Base-by-base conservation (phyloP, 108 stramenopile genomes). In the Cylindrotheca closterium region DNA sequence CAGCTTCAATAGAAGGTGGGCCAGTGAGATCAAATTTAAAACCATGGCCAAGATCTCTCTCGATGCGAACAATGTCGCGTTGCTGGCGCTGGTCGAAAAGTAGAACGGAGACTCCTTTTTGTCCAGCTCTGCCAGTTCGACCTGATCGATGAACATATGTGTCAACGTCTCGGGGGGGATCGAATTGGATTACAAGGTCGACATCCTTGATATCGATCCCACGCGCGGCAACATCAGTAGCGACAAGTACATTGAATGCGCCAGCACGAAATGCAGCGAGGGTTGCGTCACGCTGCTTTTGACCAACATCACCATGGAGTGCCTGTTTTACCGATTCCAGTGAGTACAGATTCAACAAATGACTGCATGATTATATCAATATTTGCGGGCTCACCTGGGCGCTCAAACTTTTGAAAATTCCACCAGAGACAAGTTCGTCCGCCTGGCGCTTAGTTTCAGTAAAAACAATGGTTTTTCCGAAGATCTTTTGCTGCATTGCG, bases 201-300 rank as follows among this genome's bases (percentile, higher is more conserved):
- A 98, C 98, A 55, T 96, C 92, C 42, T 91, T 78, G 68, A 99
- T 97, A 77, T 99, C 98, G 67, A 99, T 96, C 24, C 99, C 99
- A 31, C 99, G 83, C 21, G 99, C 99, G 26, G 99, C 99, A 18
- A 99, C 99, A 75, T 99, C 99, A 0, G 99, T 99, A 0, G 99
- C 99, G 17, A 99, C 97, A 56, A 99, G 80, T 12, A 98, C 98
- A 66, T 96, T 88, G 75, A 99, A 94, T 0, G 88, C 75, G 30
- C 97, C 96, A 2, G 90, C 81, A 27, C 96, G 84, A 82, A 99
- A 99, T 18, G 92, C 96, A 47, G 86, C 74, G 34, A 99, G 84
- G 28, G 97, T 99, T 22, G 93, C 79, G 66, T 99, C 98, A 71
- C 98, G 96, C 73, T 98, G 97, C 65, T 91, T 88, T 81, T 99